phyloP scores from a whole-genome alignment of 176 grass and related monocot species.

The Bonia amplexicaulis region DNA sequence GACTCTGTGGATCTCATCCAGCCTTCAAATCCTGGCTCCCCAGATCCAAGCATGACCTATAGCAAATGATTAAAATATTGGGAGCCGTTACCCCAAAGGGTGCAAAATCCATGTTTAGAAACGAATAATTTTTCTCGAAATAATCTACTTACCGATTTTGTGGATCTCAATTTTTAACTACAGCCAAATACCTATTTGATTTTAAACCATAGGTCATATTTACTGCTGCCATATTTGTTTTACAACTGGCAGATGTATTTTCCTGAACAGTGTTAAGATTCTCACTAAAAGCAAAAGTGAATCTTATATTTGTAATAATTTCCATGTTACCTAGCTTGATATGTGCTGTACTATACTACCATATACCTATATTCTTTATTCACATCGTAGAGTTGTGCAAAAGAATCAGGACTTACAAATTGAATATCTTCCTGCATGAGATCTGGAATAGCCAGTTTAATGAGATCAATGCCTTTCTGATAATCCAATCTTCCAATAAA shows the following conservation, averaged over 20 bases:
- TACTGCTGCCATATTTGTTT: conserved; percentile 6
- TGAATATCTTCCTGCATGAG: conserved; percentile 75
- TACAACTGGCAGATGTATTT: neutral
- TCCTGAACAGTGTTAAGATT: neutral
- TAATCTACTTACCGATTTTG: neutral
- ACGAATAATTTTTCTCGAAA: neutral
- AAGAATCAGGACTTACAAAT: conserved; percentile 56
- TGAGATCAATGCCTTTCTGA: conserved; percentile 96
- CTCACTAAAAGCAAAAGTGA: neutral
- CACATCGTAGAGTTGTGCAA: neutral
- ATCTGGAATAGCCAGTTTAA: conserved; percentile 58
- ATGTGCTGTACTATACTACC: neutral
- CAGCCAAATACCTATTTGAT: neutral
- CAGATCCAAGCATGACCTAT: conserved; percentile 98
- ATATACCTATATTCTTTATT: neutral
- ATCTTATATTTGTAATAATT: neutral
- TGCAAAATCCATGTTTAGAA: neutral
- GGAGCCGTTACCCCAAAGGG: neutral
- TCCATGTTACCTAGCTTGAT: neutral
- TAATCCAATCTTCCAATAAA: conserved; percentile 99
- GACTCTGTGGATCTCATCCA: conserved; percentile 92
- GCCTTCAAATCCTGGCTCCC: conserved; percentile 60
- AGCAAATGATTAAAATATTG: neutral
- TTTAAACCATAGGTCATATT: neutral
- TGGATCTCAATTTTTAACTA: neutral